Evolutionary conservation across 192 early-diverging fungal genomes (phyloP).

Genomic region (Mortierella hygrophila): DNA sequence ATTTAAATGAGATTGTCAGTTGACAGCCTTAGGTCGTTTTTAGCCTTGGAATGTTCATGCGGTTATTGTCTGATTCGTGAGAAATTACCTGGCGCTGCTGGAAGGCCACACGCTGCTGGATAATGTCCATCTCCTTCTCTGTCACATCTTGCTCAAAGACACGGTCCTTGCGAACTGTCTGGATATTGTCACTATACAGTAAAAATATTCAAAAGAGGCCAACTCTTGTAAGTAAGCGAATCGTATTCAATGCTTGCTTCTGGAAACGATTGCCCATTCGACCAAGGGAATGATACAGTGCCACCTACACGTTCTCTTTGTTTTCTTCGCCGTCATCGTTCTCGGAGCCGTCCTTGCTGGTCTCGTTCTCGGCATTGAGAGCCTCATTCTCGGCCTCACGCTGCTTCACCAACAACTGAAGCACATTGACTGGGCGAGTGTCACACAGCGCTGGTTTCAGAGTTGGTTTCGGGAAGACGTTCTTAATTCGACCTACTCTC

Average conservation of each 20-base stretch:
- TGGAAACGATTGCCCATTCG: not conserved
- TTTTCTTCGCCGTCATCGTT: constrained; percentile 46
- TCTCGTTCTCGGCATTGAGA: constrained; percentile 31
- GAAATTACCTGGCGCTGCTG: constrained; percentile 81
- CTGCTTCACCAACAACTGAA: constrained; percentile 28
- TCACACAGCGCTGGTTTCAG: constrained; percentile 30
- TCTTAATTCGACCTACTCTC: constrained; percentile 25
- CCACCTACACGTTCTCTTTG: constrained; percentile 45
- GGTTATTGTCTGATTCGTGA: not conserved
- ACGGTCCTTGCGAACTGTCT: constrained; percentile 84
- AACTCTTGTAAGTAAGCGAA: not conserved
- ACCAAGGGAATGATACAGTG: not conserved
- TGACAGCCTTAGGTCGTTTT: not conserved
- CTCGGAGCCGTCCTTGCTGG: constrained; percentile 36
- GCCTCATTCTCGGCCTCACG: constrained; percentile 34
- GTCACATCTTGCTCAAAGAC: constrained; percentile 94
- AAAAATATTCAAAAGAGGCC: not conserved
- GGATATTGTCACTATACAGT: constrained; percentile 73
- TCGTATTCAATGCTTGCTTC: not conserved
- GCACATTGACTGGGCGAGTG: constrained; percentile 37
- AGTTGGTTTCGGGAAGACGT: constrained; percentile 17
- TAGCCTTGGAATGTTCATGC: not conserved
- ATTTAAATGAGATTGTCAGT: not conserved
- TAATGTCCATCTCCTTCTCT: constrained; percentile 90
- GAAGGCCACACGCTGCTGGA: constrained; percentile 89